Conservation (phyloP, 805 yeast genomes). For the Metschnikowia lunata region DNA sequence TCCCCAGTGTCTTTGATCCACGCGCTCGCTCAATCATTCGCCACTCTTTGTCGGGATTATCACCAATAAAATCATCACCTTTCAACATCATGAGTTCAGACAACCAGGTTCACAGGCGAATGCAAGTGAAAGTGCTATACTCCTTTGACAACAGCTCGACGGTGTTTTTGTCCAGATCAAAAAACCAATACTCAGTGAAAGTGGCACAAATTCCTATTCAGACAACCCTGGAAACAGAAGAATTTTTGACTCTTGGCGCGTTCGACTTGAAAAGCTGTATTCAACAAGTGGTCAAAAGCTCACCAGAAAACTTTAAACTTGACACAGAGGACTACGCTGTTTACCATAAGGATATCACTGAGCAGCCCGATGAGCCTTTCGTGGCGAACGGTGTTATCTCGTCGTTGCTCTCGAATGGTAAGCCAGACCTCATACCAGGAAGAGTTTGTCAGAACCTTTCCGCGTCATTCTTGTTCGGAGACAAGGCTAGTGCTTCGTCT, state of each 20-base stretch:
- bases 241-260: constrained; percentile 38
- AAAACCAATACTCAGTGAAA: constrained; percentile 30
- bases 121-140: constrained; percentile 44
- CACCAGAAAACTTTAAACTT: constrained; percentile 41
- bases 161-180: constrained; percentile 40
- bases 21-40: too few relatives aligned
- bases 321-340: constrained; percentile 41
- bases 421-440: constrained; percentile 38
- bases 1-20: too few relatives aligned
- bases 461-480: constrained; percentile 36
- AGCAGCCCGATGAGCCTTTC: constrained; percentile 46
- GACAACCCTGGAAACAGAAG: constrained; percentile 21
- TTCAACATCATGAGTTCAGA: constrained; percentile 15
- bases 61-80: too few relatives aligned
- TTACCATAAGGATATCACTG: constrained; percentile 43
- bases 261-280: constrained; percentile 37
- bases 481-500: constrained; percentile 32
- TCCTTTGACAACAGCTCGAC: constrained; percentile 42
- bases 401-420: constrained; percentile 23
- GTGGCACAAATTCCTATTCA: constrained; percentile 33
- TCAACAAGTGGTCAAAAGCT: constrained; percentile 33
- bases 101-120: constrained; percentile 30
- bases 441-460: constrained; percentile 58
- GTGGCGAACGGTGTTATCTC: constrained; percentile 41
- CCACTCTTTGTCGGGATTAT: too few relatives aligned